phyloP scores from a whole-genome alignment of 2,329 filamentous ascomycete species.

The Neofusicoccum sp. region DNA sequence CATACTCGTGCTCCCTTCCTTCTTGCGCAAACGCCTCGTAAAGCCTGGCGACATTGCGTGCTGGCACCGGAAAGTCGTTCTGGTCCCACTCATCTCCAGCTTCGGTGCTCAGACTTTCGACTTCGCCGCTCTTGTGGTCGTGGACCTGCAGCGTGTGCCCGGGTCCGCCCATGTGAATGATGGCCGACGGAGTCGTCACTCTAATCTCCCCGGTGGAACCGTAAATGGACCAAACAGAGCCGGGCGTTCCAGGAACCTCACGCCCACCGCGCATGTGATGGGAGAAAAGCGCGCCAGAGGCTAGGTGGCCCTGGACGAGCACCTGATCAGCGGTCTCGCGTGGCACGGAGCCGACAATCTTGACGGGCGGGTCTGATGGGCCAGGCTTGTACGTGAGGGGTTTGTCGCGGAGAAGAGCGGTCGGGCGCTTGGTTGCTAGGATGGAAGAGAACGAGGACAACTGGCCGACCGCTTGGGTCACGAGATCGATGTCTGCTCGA shows the following conservation, averaged over 20 bases:
- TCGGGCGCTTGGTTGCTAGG: constrained; percentile 48
- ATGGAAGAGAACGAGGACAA: constrained; percentile 39
- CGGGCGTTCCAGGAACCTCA: constrained; percentile 49
- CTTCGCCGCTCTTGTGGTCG: constrained; percentile 47
- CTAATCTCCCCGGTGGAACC: constrained; percentile 46
- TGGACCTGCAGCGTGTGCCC: constrained; percentile 52
- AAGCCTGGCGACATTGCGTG: constrained; percentile 49
- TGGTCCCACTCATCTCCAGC: constrained; percentile 36
- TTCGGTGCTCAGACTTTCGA: constrained; percentile 35
- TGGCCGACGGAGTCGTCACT: constrained; percentile 36
- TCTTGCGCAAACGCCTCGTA: constrained; percentile 56
- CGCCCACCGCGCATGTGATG: constrained; percentile 50
- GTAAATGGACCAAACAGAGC: constrained; percentile 51
- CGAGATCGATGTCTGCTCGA: constrained; percentile 37
- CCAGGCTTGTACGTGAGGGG: constrained; percentile 28
- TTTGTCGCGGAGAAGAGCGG: constrained; percentile 25
- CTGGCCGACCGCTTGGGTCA: constrained; percentile 50
- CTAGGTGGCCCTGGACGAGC: constrained; percentile 40
- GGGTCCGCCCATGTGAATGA: constrained; percentile 28
- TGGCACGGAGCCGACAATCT: constrained; percentile 26
- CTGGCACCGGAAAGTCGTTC: constrained; percentile 41
- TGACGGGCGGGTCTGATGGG: constrained; percentile 26
- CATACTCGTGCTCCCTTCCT: constrained; percentile 26
- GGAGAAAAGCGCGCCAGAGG: constrained; percentile 42
- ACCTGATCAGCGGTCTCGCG: constrained; percentile 50